Evolutionary conservation across 805 yeast genomes (phyloP), one percentile per base, ranked within the genome.

Genomic region (Clavispora fructus): DNA sequence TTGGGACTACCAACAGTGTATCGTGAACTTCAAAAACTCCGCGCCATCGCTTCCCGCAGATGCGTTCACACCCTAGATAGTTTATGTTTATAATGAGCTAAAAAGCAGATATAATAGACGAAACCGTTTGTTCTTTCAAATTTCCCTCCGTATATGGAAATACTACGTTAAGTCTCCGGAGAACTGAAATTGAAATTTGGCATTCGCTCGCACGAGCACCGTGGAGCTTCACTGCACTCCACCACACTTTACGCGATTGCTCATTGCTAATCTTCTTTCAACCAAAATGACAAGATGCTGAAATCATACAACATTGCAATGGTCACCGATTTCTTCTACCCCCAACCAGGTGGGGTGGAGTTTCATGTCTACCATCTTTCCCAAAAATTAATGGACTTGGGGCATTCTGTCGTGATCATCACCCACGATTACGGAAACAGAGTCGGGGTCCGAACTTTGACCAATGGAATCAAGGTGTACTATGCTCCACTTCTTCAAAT

Each of bases 271-370:
- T 4, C 35, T 31, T 31, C 16, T 31, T n/a, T 16, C 35, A 6
- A n/a, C 7, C 23, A 33, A 33, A 16, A 33, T 33, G 37, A 33
- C 8, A 16, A 33, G 25, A 41, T 41, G 43, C 28, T 29, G 40
- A 35, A 38, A 13, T 38, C 44, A 39, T 63, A 64, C 51, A 69
- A 68, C 45, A 67, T 69, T 45, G 76, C 76, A 7, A 91, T 94
- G 97, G 87, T 91, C 4, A 87, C 95, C 39, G 99, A 94, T 66
- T 94, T 90, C 73, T 94, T 94, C 78, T 94, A 87, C 67, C 99
- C 99, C 10, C 99, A 94, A 62, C 85, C 97, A 0, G 99, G 99
- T 4, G 99, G 99, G 9, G 95, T 94, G 1, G 99, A 94, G 63
- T 82, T 92, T 51, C 99, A 94, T 62, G 87, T 92, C 14, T 89